Conservation (phyloP, 129 eudicot species). For the Flaveria trinervia region DNA sequence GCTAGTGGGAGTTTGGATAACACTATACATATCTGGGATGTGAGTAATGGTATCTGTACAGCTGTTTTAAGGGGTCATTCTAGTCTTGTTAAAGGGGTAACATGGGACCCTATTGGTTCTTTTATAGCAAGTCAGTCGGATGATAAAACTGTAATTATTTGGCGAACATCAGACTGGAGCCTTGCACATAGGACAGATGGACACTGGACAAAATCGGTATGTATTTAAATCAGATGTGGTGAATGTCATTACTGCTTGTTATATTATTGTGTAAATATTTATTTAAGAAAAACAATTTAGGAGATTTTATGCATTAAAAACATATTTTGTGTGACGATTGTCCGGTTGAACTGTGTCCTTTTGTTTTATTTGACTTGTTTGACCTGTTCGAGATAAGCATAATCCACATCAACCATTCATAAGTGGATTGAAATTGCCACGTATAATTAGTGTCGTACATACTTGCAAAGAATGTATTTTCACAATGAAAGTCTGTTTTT, state of each 20-base stretch:
- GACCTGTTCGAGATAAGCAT: neutral
- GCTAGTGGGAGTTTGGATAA: slow-evolving; percentile 99
- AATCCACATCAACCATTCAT: neutral
- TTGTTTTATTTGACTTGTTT: neutral
- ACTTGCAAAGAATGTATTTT: neutral
- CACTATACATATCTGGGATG: slow-evolving; percentile 93
- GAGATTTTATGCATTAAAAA: neutral
- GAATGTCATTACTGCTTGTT: neutral
- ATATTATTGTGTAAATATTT: neutral
- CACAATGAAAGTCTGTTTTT: neutral
- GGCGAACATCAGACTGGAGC: slow-evolving; percentile 99
- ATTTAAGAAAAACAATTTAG: neutral
- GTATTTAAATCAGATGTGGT: slow-evolving; percentile 14
- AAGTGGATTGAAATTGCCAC: neutral
- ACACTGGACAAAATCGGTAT: slow-evolving; percentile 97
- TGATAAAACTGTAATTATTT: slow-evolving; percentile 94
- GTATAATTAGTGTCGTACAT: neutral
- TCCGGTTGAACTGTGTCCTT: neutral
- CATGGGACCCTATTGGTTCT: slow-evolving; percentile 99
- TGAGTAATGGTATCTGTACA: slow-evolving; percentile 86
- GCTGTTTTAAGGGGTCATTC: slow-evolving; percentile 98
- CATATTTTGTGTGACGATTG: neutral
- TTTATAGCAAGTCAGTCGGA: slow-evolving; percentile 98
- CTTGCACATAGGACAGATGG: slow-evolving; percentile 97
- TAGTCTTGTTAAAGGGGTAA: slow-evolving; percentile 96